Base-by-base conservation (phyloP, 768 basidiomycete genomes). In the Russula foetens region DNA sequence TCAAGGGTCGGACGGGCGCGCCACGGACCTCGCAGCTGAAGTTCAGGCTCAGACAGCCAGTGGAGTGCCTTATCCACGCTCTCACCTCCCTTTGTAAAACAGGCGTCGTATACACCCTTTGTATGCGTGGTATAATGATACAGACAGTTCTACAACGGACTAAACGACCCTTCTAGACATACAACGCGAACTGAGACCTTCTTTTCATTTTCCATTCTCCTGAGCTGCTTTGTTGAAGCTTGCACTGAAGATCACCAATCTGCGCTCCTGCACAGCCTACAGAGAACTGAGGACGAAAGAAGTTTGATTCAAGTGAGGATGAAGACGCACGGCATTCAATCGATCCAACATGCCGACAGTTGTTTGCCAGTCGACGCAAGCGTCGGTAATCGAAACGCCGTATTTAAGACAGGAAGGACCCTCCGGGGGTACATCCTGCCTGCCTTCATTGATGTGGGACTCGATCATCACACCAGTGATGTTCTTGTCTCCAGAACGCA, bases 391-490 rank as follows among this genome's bases (percentile, higher is more conserved):
- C 63, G 85, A 88, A 56, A 95, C 83, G 55, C 91, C 91, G 59
- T 85, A 76, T 72, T 88, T 91, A 66, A 94, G 80, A 9, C 71
- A 81, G 19, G 74, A 65, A 0, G 88, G 86, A 7, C 93, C 89
- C 64, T 71, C 72, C 12, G 69, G 64, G 19, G 96, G 94, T 15
- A 96, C 89, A 66, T 93, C 89, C 75, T 99, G 96, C 61, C 85
- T 78, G 21, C 96, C 96, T 52, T 86, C 88, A 69, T 90, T 87
- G 74, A 99, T 86, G 72, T 98, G 89, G 14, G 88, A 90, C 75
- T 99, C 96, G 70, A 99, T 83, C 96, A 99, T 98, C 59, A 98
- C 92, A 48, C 96, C 96, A 5, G 91, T 91, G 73, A 99, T 88
- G 67, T 79, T 77, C 59, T 72, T 77, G 63, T 84, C 76, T 28